These are phyloP conservation scores for Candida wancherniae DNA, from an alignment of 805 yeast species.

Conservation along the genomic window DNA sequence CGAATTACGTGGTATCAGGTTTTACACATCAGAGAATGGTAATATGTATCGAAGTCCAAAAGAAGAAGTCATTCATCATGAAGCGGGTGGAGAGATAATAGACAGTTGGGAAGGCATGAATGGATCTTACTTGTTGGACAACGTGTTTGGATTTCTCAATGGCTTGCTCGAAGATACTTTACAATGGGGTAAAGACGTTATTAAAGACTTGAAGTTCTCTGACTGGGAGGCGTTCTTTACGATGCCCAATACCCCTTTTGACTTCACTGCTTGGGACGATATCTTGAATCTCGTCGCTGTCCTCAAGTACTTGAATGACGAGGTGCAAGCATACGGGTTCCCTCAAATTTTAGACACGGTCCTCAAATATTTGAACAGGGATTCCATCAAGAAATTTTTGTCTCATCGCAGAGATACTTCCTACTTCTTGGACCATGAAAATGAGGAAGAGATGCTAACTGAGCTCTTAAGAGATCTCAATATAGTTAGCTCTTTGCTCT, in stretches of 20 bases:
- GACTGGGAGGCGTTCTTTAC: conserved; percentile 47
- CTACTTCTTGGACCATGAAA: conserved; percentile 33
- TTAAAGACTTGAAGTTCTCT: conserved; percentile 34
- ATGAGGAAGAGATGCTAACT: conserved; percentile 26
- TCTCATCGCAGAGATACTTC: conserved; percentile 25
- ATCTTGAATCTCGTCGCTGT: conserved; percentile 50
- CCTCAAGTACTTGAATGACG: conserved; percentile 53
- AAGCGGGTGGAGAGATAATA: conserved; percentile 37
- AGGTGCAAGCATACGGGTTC: conserved; percentile 45
- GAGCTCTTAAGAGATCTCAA: conserved; percentile 31
- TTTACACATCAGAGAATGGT: conserved; percentile 39
- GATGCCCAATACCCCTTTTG: conserved; percentile 55
- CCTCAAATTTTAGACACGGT: conserved; percentile 33
- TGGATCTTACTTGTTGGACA: conserved; percentile 45
- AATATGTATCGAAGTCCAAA: conserved; percentile 36
- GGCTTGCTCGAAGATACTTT: conserved; percentile 50
- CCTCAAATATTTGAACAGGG: conserved; percentile 19
- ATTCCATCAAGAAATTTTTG: conserved; percentile 28
- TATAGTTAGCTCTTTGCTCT: conserved; percentile 41
- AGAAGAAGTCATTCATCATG: conserved; percentile 40
- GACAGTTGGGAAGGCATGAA: conserved; percentile 51
- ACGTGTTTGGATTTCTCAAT: conserved; percentile 45
- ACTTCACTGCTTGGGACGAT: conserved; percentile 52
- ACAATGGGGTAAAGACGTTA: conserved; percentile 40
- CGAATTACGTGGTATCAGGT: conserved; percentile 35